These are phyloP conservation scores for Cadophora gregata DNA, from an alignment of 2,329 filamentous ascomycete genomes.

Conservation along the genomic window DNA sequence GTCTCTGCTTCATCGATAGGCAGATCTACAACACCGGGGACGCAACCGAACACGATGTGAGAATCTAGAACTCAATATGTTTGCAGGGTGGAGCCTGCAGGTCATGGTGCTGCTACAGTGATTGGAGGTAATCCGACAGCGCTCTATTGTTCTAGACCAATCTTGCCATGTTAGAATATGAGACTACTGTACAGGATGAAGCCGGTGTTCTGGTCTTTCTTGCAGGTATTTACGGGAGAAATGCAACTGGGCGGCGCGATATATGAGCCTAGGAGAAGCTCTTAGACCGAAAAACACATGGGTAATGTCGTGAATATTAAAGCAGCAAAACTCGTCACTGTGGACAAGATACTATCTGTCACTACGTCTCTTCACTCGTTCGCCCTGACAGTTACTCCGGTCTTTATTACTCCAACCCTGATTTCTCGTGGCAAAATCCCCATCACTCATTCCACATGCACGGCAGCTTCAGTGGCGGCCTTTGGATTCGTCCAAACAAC, in stretches of 20 bases:
- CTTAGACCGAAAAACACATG: no score
- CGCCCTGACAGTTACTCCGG: background rate
- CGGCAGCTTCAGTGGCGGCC: conserved; percentile 23
- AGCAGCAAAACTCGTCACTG: no score
- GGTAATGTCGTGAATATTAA: no score
- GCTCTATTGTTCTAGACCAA: background rate
- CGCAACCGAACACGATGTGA: background rate
- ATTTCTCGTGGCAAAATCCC: background rate
- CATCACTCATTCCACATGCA: conserved; percentile 18
- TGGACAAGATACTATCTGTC: no score
- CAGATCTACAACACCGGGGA: background rate
- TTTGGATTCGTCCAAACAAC: conserved; percentile 24
- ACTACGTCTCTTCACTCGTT: no score
- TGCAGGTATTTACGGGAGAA: no score
- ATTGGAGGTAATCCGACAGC: background rate
- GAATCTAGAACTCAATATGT: background rate
- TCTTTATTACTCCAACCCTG: background rate
- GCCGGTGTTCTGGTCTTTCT: background rate
- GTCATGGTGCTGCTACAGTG: background rate
- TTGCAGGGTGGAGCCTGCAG: background rate
- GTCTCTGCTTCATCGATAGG: background rate
- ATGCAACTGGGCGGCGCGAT: no score
- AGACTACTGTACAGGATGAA: no score
- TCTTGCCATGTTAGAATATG: no score
- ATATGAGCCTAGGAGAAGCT: no score